phyloP scores from a whole-genome alignment of 2,329 filamentous ascomycete genomes.

The Colletotrichum navitas region DNA sequence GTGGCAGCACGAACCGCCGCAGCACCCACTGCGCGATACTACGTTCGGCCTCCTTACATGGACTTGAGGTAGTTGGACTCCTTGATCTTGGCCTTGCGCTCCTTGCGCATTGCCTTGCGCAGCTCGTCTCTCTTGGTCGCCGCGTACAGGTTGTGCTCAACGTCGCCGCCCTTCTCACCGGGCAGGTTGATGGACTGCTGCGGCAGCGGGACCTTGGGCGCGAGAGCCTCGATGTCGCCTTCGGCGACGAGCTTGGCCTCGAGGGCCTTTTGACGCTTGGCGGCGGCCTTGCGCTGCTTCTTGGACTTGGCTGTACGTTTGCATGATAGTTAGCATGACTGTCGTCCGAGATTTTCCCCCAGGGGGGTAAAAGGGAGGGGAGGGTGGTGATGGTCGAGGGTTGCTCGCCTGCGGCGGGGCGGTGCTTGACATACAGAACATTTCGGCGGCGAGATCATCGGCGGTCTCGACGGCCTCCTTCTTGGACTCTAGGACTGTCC shows the following conservation, averaged over 20 bases:
- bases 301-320: conserved; percentile 79
- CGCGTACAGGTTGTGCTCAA: conserved; percentile 62
- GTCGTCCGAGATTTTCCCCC: not conserved
- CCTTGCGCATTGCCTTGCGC: conserved; percentile 78
- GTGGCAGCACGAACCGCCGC: not conserved
- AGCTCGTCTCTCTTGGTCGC: conserved; percentile 70
- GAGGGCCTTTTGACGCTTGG: conserved; percentile 69
- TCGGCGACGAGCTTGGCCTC: conserved; percentile 73
- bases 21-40: not conserved
- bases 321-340: not conserved
- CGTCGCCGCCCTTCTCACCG: conserved; percentile 56
- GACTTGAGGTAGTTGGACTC: conserved; percentile 88
- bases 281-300: conserved; percentile 80
- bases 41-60: conserved; percentile 64
- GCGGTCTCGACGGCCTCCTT: conserved; percentile 64
- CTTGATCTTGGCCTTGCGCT: conserved; percentile 83
- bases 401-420: not conserved
- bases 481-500: conserved; percentile 75
- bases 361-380: not conserved
- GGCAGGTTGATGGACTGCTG: conserved; percentile 84
- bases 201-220: conserved; percentile 79
- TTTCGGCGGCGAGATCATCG: conserved; percentile 73
- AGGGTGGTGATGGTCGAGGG: not conserved
- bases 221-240: conserved; percentile 74
- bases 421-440: conserved; percentile 76